phyloP scores from a whole-genome alignment of 2,329 filamentous ascomycete genomes.

The Aspergillus udagawae region DNA sequence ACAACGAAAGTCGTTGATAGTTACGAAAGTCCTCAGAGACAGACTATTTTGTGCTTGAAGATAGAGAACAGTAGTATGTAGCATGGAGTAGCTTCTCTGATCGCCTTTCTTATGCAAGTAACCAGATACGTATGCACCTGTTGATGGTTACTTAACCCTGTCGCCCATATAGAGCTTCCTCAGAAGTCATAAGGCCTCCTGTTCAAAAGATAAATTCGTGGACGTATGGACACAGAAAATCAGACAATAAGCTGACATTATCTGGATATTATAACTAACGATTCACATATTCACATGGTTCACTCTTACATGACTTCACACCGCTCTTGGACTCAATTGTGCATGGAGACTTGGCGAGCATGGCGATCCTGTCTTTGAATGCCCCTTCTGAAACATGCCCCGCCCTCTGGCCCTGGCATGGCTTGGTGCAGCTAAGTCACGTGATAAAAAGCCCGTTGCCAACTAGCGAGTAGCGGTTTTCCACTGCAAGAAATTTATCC shows the following conservation, averaged over 20 bases:
- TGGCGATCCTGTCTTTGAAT: slow-evolving; percentile 6
- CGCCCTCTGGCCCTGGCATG: background rate
- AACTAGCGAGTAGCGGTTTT: background rate
- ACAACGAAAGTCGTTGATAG: background rate
- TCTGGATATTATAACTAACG: background rate
- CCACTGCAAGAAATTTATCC: background rate
- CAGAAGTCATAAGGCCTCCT: background rate
- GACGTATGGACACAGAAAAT: background rate
- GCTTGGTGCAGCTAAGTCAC: background rate
- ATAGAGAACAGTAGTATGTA: background rate
- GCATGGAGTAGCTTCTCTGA: background rate
- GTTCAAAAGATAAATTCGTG: no score
- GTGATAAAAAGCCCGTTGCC: background rate
- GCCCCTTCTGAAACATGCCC: slow-evolving; percentile 5
- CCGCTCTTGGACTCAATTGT: slow-evolving; percentile 1
- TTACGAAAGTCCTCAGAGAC: background rate
- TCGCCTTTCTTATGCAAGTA: no score
- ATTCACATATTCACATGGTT: background rate
- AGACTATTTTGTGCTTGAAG: background rate
- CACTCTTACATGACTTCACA: background rate
- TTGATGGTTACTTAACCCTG: no score
- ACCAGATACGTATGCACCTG: background rate
- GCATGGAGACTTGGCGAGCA: background rate
- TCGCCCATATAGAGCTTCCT: no score
- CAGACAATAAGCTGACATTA: background rate